Evolutionary conservation across 805 yeast species (phyloP).

Genomic region (Barnettozyma wickerhamii): DNA sequence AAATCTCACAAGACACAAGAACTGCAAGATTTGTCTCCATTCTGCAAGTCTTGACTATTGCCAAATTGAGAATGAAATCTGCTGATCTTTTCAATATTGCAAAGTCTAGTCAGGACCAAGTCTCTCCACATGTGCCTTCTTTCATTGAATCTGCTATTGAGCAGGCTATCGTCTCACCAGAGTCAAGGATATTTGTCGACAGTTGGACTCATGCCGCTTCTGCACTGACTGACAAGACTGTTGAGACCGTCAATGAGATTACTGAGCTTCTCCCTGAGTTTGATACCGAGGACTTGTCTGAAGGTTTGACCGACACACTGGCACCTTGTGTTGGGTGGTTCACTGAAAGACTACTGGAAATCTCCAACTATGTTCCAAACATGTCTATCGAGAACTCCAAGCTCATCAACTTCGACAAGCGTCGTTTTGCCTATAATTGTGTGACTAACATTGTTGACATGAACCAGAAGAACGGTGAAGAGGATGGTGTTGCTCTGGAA

Average conservation of each 20-base stretch:
- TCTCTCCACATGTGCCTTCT: constrained; percentile 65
- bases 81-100: constrained; percentile 38
- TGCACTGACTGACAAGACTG: constrained; percentile 14
- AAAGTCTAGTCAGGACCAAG: constrained; percentile 13
- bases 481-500: constrained; percentile 29
- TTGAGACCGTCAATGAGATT: constrained; percentile 29
- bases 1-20: constrained; percentile 55
- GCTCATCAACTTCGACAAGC: constrained; percentile 81
- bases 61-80: constrained; percentile 62
- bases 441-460: constrained; percentile 49
- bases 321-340: constrained; percentile 94
- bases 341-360: constrained; percentile 71
- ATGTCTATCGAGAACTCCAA: constrained; percentile 61
- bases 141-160: constrained; percentile 77
- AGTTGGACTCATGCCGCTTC: constrained; percentile 60
- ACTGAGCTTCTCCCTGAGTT: constrained; percentile 30
- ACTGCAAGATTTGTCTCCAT: constrained; percentile 64
- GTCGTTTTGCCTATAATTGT: constrained; percentile 62
- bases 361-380: constrained; percentile 73
- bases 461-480: constrained; percentile 24
- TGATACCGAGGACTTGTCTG: constrained; percentile 30
- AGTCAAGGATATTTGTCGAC: constrained; percentile 62
- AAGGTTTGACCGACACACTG: constrained; percentile 38
- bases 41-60: constrained; percentile 58
- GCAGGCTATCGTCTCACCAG: constrained; percentile 75